Base-by-base conservation (phyloP, 495 filamentous ascomycete genomes). In the Melanomma pulvis-pyrius region DNA sequence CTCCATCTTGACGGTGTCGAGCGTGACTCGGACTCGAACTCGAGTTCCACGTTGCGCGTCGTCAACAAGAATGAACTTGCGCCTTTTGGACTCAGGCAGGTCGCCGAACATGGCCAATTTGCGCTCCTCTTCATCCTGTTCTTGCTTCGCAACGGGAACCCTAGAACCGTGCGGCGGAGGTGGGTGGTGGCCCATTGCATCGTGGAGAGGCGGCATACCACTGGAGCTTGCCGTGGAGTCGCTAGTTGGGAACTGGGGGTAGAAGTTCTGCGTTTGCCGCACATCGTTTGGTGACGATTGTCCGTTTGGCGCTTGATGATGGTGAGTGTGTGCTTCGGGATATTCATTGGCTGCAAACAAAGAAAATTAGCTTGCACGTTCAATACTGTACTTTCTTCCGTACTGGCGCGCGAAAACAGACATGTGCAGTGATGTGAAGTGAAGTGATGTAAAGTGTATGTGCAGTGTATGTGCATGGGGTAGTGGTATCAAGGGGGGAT, bases 1-100 rank as follows among this genome's bases (percentile, higher is more conserved):
- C 67, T 91, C 86, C 77, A 94, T 93, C 64, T 96, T 88, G 57
- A 97, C 91, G 19, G 86, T 84, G 61, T 97, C 92, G 25, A 98
- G 84, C 67, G 88, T 91, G 32, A 97, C 91, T 61, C 92, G 87
- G 39, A 97, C 92, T 6, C 94, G 86, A 9, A 50, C 92, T 88
- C 30, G 83, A 83, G 44, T 87, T 86, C 51, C 91, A 17, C 63
- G 88, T 54, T 90, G 89, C 17, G 82, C 84, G 75, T 98, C 94
- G 64, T 97, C 91, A 24, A 98, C 92, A 2, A 97, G 85, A 69
- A 98, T 96, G 75, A 98, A 98, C 75, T 96, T 98, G 68, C 93
- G 88, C 58, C 89, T 90, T 77, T 96, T 97, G 56, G 87, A 86
- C 57, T 91, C 90, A 1, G 93, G 93, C 25, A 96, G 82, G 54